A percentile compares a stretch with the other conserved stretches of the same genome.
Evolutionary conservation across 2,329 filamentous ascomycete genomes (phyloP).

Genomic region (Cercospora beticola): DNA sequence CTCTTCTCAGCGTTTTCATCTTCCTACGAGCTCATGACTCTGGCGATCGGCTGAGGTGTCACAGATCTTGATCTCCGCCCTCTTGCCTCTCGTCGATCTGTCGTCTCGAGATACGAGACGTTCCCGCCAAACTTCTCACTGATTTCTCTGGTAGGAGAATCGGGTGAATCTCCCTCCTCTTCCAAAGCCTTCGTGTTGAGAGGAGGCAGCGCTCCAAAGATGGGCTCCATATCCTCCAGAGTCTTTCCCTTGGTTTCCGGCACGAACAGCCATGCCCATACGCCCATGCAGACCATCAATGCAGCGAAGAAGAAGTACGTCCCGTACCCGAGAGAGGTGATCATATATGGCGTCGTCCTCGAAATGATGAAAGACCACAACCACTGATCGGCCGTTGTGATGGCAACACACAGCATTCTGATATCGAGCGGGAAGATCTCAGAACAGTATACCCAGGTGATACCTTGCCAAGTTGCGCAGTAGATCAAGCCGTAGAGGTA

Average conservation of each 20-base stretch:
- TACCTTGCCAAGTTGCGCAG: conserved; percentile 46
- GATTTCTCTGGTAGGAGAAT: conserved; percentile 3
- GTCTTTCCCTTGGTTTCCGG: conserved; percentile 66
- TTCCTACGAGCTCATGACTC: conserved; percentile 17
- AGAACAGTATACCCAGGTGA: conserved; percentile 43
- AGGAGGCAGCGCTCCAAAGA: conserved; percentile 20
- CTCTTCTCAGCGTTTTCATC: neutral
- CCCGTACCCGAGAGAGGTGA: conserved; percentile 39
- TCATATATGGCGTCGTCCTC: conserved; percentile 39
- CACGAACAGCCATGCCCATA: conserved; percentile 63
- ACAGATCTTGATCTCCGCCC: conserved; percentile 10
- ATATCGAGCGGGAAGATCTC: conserved; percentile 51
- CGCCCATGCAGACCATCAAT: conserved; percentile 51
- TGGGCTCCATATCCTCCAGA: conserved; percentile 23
- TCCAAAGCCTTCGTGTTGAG: conserved; percentile 16
- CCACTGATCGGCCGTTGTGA: conserved; percentile 43
- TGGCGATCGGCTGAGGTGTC: conserved; percentile 12
- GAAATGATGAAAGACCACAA: conserved; percentile 44
- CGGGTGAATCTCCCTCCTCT: conserved; percentile 8
- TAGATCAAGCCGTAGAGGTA: conserved; percentile 58
- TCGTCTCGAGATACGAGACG: conserved; percentile 18
- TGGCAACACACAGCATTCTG: conserved; percentile 42
- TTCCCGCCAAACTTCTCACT: conserved; percentile 17
- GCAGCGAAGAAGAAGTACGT: conserved; percentile 43
- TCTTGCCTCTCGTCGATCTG: conserved; percentile 1